Conservation (phyloP, 202 grass and related monocot genomes). For the Hordeum pubiflorum region DNA sequence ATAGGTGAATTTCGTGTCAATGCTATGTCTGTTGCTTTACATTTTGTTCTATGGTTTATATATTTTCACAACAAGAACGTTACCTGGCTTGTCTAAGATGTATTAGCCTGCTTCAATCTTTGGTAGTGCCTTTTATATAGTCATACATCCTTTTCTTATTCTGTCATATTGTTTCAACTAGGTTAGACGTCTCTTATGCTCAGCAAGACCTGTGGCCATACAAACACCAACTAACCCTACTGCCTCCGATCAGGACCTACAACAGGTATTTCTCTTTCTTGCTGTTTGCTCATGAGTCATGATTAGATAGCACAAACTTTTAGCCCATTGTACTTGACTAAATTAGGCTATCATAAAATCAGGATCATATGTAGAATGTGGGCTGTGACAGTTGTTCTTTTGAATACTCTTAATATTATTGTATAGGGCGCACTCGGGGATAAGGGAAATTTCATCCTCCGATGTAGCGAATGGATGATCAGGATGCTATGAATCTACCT, state of each 20-base stretch:
- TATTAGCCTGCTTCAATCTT: neutral
- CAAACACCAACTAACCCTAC: conserved; percentile 83
- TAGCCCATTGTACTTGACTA: neutral
- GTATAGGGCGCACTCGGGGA: neutral
- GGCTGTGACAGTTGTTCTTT: neutral
- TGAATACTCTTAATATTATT: neutral
- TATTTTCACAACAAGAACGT: neutral
- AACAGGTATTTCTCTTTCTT: conserved; percentile 55
- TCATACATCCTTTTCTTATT: neutral
- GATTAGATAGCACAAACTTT: neutral
- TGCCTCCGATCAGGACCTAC: conserved; percentile 82
- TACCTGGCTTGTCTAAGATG: neutral
- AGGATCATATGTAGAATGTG: neutral
- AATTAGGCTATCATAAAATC: neutral
- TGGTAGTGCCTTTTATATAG: neutral
- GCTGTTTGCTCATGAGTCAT: conserved; percentile 20
- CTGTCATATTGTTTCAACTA: conserved; percentile 37
- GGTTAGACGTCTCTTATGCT: conserved; percentile 90
- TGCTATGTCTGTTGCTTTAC: conserved; percentile 4
- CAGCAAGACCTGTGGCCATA: conserved; percentile 76
- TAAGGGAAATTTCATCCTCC: neutral
- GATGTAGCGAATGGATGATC: neutral
- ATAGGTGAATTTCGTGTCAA: neutral
- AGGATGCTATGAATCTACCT: neutral
- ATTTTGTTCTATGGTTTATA: conserved; percentile 8